phyloP scores from a whole-genome alignment of 257 asterid species.

The Paraleonurus japonicus region DNA sequence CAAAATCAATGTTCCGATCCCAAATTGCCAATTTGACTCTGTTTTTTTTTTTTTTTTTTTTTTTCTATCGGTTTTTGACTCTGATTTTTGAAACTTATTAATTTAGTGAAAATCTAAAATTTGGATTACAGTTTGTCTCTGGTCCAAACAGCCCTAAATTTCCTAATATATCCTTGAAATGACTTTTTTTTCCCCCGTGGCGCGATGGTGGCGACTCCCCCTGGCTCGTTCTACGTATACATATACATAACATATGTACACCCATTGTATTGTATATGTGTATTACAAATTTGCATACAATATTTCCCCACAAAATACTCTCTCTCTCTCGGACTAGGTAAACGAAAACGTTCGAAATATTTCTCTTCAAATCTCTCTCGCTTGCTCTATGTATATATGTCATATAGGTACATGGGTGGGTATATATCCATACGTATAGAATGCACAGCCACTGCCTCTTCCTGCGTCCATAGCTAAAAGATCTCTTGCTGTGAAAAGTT shows the following conservation, averaged over 20 bases:
- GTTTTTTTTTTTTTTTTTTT: too few relatives aligned
- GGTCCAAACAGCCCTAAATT: neutral
- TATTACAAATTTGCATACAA: neutral
- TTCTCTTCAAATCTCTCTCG: neutral
- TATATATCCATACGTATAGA: constrained; percentile 19
- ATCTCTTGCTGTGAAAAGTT: constrained; percentile 29
- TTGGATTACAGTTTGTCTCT: neutral
- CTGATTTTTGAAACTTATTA: too few relatives aligned
- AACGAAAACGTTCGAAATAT: neutral
- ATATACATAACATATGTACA: neutral
- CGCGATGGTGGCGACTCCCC: neutral
- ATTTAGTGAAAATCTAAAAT: too few relatives aligned
- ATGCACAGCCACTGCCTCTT: constrained; percentile 16
- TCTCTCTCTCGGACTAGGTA: neutral
- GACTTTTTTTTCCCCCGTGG: neutral
- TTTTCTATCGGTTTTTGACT: too few relatives aligned
- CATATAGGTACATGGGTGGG: neutral
- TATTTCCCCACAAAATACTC: neutral
- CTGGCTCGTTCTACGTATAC: neutral
- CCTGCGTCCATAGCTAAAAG: constrained; percentile 18
- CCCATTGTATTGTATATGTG: too few relatives aligned
- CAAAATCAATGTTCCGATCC: neutral
- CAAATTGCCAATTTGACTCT: too few relatives aligned
- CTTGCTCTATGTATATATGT: neutral
- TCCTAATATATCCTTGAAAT: neutral